Evolutionary conservation across 2,329 filamentous ascomycete genomes (phyloP), one percentile per base, ranked within the genome.

Genomic region (Diaporthe sp.): DNA sequence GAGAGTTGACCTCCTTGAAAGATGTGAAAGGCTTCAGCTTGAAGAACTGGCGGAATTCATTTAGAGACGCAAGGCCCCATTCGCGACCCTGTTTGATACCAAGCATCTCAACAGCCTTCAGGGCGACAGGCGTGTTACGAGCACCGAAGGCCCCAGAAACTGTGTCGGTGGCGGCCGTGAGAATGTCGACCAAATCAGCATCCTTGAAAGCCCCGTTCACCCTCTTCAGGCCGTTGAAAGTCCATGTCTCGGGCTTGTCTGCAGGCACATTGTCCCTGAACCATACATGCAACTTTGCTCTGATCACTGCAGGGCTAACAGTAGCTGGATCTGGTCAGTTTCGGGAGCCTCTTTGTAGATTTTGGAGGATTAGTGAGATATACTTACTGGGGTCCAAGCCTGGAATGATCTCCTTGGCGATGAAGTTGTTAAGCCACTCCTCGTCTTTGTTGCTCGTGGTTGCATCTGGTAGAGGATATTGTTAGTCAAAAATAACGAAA

Each of bases 1-100:
- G 39, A 25, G 39, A 31, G 15, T 65, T 65, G 0, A 65, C 31
- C 12, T 65, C 59, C 17, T 65, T 31, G 39, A 65, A 65, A 46
- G 59, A 65, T 6, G 59, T 65, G 39, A 65, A 65, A 13, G 59
- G 59, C 25, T 65, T 65, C 25, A 65, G 9, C 59, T 65, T 65
- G 59, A 65, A 65, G 10, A 65, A 65, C 2, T 65, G 39, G 25
- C 59, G 59, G 39, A 65, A 65, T 15, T 65, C 59, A 13, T 65
- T 65, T 1, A 65, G 39, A 31, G 59, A 65, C 9, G 59, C 39
- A 28, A 65, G 59, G 6, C 59, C 59, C 59, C 59, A 65, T 22
- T 65, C 25, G 25, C 59, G 59, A 46, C 59, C 59, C 25, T 65
- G 59, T 7, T 28, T 28, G 59, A 65, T 65, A 2, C 59, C 59